Base-by-base conservation (phyloP, 257 asterid genomes). In the Petrea volubilis region DNA sequence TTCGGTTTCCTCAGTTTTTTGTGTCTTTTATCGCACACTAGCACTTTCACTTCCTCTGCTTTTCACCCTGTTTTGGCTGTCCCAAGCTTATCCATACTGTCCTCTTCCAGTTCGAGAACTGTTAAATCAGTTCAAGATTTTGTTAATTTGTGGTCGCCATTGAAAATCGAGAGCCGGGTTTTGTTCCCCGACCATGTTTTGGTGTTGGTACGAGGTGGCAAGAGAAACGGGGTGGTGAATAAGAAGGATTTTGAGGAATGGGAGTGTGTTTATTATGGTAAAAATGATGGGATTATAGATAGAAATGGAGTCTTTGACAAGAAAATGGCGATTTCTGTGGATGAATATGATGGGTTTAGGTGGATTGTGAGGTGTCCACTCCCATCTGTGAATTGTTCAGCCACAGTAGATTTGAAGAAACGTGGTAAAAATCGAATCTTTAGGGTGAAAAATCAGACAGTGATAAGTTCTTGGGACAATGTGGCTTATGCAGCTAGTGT, bases 171-270 rank as follows among this genome's bases (percentile, higher is more conserved):
- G 87, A 85, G 79, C 82, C 66, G 93, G 77, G 89, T 94, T 77
- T 67, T 85, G 74, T 82, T 94, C 44, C 93, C 97, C 27, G 96
- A 94, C 75, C 96, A 89, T 82, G 74, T 94, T 7, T 76, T 94
- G 81, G 33, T 94, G 57, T 29, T 91, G 51, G 87, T 87, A 52
- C 65, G 80, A 8, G 77, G 80, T 47, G 70, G 72, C 1, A 78
- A 64, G 27, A 74, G 52, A 51, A 63, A 56, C 77, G 80, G 78
- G 75, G 46, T 71, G 27, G 6, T 77, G 24, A 55, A 52, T 44
- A 78, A 68, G 66, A 47, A 43, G 36, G 71, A 12, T 34, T 53
- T 50, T 49, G 68, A n/a, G 23, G 79, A 77, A 10, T 59, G 90
- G 66, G 91, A 83, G 55, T 94, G 98, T 84, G 84, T 87, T 60